These are phyloP conservation scores for Aspergillus luchuensis DNA, from an alignment of 2,329 filamentous ascomycete species.

Conservation along the genomic window DNA sequence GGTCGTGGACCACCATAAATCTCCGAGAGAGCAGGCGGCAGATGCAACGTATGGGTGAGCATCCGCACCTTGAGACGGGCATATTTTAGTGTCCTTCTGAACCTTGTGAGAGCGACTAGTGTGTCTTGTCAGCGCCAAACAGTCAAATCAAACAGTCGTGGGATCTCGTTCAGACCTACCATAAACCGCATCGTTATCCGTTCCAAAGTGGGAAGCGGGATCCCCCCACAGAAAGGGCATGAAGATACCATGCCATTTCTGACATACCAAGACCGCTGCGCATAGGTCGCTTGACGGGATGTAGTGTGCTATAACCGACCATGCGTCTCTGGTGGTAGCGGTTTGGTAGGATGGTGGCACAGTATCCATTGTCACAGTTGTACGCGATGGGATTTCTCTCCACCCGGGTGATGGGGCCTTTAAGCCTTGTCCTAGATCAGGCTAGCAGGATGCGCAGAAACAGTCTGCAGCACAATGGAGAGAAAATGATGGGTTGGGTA, in stretches of 20 bases:
- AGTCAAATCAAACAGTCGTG: not conserved
- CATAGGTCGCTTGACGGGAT: slow-evolving; percentile 60
- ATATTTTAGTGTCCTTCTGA: slow-evolving; percentile 58
- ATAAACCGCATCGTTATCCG: slow-evolving; percentile 62
- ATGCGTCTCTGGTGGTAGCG: slow-evolving; percentile 57
- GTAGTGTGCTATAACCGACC: slow-evolving; percentile 59
- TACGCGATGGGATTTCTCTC: not conserved
- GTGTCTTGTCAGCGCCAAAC: slow-evolving; percentile 16
- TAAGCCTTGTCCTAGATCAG: not conserved
- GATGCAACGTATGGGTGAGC: slow-evolving; percentile 62
- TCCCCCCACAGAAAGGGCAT: slow-evolving; percentile 63
- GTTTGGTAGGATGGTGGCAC: slow-evolving; percentile 63
- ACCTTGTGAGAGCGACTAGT: slow-evolving; percentile 60
- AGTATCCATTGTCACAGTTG: slow-evolving; percentile 53
- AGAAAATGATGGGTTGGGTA: not conserved
- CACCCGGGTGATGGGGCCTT: not conserved
- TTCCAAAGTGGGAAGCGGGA: slow-evolving; percentile 63
- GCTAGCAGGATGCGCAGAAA: not conserved
- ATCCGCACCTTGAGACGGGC: slow-evolving; percentile 56
- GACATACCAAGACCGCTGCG: slow-evolving; percentile 58
- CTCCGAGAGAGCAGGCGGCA: slow-evolving; percentile 62
- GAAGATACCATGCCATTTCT: slow-evolving; percentile 61
- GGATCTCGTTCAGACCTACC: slow-evolving; percentile 33
- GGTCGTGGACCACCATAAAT: slow-evolving; percentile 61
- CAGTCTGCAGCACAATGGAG: not conserved